Base-by-base conservation (phyloP, 805 yeast genomes). In the Dipodascus albidus region DNA sequence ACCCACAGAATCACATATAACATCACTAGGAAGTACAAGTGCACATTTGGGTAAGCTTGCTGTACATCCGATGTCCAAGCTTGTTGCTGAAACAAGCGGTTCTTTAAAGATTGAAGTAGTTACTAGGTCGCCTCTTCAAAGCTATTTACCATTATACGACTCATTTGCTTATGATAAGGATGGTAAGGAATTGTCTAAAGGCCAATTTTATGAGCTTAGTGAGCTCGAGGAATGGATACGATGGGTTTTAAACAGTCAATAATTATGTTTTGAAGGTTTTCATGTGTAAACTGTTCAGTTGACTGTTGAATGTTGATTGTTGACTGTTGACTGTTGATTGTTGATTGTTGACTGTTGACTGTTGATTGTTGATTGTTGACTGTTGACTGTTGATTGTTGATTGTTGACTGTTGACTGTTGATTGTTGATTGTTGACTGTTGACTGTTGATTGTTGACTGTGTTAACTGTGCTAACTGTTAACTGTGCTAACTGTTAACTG, bases 221-320 rank as follows among this genome's bases (percentile, higher is more conserved):
- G 72, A 68, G 57, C 59, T 68, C 9, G 72, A 68, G 54, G 61
- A 62, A 15, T 68, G 71, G 72, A 56, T 68, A 33, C 58, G 59
- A 42, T 67, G 70, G 68, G 57, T 59, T 22, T 57, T 55, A 23
- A 58, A 57, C 21, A 48, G 41, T 35, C 23, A 51, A 20, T 23
- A 42, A 24, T 44, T 11, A 38, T 19, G 9, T 31, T 31, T 31
- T n/a, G n/a, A n/a, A n/a, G n/a, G n/a, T n/a, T n/a, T n/a, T n/a
- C n/a, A n/a, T n/a, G n/a, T n/a, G n/a, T n/a, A n/a, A n/a, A n/a
- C n/a, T n/a, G n/a, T n/a, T n/a, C n/a, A n/a, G n/a, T n/a, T n/a
- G n/a, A n/a, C n/a, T n/a, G n/a, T n/a, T n/a, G n/a, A n/a, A n/a
- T n/a, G n/a, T n/a, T n/a, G n/a, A n/a, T n/a, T n/a, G n/a, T n/a